These are phyloP conservation scores for Pleurotus sapidus DNA, from an alignment of 768 basidiomycete genomes.

Conservation along the genomic window DNA sequence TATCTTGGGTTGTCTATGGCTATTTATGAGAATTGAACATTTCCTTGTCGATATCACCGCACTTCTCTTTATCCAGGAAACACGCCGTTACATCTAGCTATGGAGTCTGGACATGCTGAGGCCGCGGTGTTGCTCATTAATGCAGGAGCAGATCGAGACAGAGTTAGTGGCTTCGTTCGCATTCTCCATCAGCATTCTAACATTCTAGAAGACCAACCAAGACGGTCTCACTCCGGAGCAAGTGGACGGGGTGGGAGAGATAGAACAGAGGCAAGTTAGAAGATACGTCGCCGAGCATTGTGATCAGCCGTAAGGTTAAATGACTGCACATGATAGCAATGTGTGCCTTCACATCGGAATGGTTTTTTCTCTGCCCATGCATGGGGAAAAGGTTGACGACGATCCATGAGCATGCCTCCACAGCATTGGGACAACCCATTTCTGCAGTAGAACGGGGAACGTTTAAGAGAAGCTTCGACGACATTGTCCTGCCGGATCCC, in stretches of 20 bases:
- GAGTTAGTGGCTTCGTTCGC: conserved; percentile 50
- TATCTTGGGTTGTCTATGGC: not conserved
- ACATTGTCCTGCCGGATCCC: no score
- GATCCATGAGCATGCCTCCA: no score
- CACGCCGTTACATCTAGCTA: conserved; percentile 93
- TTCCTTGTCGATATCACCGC: conserved; percentile 16
- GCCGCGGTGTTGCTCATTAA: conserved; percentile 90
- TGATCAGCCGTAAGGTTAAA: conserved; percentile 45
- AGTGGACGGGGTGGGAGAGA: conserved; percentile 85
- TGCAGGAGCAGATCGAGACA: conserved; percentile 89
- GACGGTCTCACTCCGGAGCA: conserved; percentile 89
- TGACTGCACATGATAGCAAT: not conserved
- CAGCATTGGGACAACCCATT: no score
- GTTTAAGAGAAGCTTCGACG: no score
- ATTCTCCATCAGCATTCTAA: conserved; percentile 8
- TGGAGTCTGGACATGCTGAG: conserved; percentile 94
- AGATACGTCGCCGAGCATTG: conserved; percentile 75
- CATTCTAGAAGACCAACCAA: conserved; percentile 61
- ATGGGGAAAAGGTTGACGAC: no score
- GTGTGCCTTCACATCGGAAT: no score
- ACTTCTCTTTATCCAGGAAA: conserved; percentile 57
- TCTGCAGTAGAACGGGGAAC: no score
- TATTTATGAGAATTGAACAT: not conserved
- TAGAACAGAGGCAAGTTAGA: conserved; percentile 79
- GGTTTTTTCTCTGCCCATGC: no score